Evolutionary conservation across 768 basidiomycete genomes (phyloP).

Genomic region (Russula sp.): DNA sequence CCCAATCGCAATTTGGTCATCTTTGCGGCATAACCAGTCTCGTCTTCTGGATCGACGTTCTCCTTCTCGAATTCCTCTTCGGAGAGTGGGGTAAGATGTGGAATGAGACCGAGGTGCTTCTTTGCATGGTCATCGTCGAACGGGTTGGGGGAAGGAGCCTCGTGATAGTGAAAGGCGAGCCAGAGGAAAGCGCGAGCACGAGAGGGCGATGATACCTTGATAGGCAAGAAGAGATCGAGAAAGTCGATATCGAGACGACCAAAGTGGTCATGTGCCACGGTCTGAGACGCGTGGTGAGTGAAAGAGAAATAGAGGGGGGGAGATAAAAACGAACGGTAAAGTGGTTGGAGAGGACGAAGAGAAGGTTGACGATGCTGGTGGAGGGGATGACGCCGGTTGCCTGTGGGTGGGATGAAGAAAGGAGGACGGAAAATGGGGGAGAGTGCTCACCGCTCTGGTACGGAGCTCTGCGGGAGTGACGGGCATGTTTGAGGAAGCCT

Average conservation of each 20-base stretch:
- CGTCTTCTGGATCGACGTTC: constrained; percentile 39
- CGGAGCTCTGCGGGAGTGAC: constrained; percentile 53
- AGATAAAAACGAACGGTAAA: constrained; percentile 28
- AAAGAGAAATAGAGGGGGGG: not conserved
- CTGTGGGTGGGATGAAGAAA: constrained; percentile 28
- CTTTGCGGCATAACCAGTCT: constrained; percentile 34
- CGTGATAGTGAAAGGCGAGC: constrained; percentile 42
- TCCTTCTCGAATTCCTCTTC: constrained; percentile 31
- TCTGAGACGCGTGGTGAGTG: constrained; percentile 23
- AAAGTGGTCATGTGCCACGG: constrained; percentile 35
- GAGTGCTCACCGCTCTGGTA: constrained; percentile 39
- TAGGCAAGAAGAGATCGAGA: constrained; percentile 39
- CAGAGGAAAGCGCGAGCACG: constrained; percentile 42
- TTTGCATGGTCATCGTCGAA: constrained; percentile 31
- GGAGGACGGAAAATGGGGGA: not conserved
- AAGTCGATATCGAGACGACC: constrained; percentile 29
- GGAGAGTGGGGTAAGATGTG: constrained; percentile 26
- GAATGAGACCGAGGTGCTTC: constrained; percentile 26
- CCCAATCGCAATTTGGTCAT: constrained; percentile 34
- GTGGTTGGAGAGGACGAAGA: constrained; percentile 63
- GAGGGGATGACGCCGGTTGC: constrained; percentile 48
- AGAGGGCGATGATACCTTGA: constrained; percentile 33
- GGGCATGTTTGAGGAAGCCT: constrained; percentile 37
- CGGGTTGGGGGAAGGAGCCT: constrained; percentile 32
- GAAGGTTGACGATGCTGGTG: constrained; percentile 60